Conservation (phyloP, 768 basidiomycete genomes). For the Pilatotrama ljubarskyi region DNA sequence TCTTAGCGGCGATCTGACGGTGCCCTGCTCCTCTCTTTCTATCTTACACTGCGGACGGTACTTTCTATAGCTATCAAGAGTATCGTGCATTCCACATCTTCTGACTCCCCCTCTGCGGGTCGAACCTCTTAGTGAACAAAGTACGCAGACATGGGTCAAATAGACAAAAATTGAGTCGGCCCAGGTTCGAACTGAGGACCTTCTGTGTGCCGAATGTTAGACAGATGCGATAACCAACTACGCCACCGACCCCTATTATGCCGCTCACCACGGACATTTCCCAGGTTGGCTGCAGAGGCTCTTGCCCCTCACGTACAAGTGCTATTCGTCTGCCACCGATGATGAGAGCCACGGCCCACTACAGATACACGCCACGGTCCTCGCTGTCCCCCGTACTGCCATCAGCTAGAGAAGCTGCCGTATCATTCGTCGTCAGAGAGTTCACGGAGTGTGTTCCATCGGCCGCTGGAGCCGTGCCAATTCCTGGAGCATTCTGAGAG, state of each 20-base stretch:
- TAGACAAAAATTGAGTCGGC: neutral
- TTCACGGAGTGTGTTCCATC: neutral
- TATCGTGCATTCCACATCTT: too few species aligned
- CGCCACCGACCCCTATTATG: slow-evolving; percentile 54
- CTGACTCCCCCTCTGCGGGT: too few species aligned
- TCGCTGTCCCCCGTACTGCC: neutral
- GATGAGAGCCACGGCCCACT: too few species aligned
- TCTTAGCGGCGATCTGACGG: too few species aligned
- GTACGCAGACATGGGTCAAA: neutral
- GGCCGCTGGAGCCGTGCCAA: neutral
- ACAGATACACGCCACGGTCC: slow-evolving; percentile 8
- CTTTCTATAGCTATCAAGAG: too few species aligned
- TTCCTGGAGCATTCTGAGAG: neutral
- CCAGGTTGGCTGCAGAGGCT: too few species aligned
- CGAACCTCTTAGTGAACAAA: too few species aligned
- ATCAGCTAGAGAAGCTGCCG: neutral
- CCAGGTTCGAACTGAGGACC: slow-evolving; percentile 14
- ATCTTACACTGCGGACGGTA: too few species aligned
- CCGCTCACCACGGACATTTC: neutral
- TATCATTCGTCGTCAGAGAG: neutral
- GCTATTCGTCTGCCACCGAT: too few species aligned
- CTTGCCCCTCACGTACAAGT: too few species aligned
- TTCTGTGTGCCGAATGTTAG: slow-evolving; percentile 60
- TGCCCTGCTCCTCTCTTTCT: too few species aligned
- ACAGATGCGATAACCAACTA: slow-evolving; percentile 84